phyloP scores from a whole-genome alignment of 2,329 filamentous ascomycete genomes.

The Cercospora zeae-maydis region DNA sequence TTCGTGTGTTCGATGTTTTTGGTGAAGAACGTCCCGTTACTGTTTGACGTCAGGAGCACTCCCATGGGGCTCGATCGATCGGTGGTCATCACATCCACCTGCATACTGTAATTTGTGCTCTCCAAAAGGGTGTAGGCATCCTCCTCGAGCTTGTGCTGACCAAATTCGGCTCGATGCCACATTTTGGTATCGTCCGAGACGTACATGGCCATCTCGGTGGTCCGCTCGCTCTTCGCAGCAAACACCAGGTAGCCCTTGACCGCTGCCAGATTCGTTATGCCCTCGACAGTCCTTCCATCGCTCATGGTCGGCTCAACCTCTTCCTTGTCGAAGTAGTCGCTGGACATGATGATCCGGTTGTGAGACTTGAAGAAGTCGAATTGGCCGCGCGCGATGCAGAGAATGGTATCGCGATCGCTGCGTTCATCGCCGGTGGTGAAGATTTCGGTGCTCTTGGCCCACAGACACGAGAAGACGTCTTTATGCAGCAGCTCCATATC shows the following conservation, averaged over 20 bases:
- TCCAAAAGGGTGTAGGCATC: slow-evolving; percentile 89
- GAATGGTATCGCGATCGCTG: slow-evolving; percentile 64
- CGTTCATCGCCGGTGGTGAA: slow-evolving; percentile 68
- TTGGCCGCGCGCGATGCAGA: slow-evolving; percentile 75
- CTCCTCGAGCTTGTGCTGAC: slow-evolving; percentile 78
- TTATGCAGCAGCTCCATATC: slow-evolving; percentile 62
- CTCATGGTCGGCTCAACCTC: slow-evolving; percentile 71
- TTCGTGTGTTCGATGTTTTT: slow-evolving; percentile 91
- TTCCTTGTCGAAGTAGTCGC: slow-evolving; percentile 71
- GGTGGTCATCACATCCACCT: slow-evolving; percentile 83
- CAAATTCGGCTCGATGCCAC: slow-evolving; percentile 92
- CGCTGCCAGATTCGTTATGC: slow-evolving; percentile 74
- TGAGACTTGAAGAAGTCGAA: slow-evolving; percentile 69
- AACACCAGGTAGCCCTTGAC: slow-evolving; percentile 86
- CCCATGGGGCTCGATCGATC: slow-evolving; percentile 61
- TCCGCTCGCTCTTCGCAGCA: slow-evolving; percentile 73
- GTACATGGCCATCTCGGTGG: slow-evolving; percentile 87
- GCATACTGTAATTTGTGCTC: slow-evolving; percentile 96
- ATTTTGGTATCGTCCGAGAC: slow-evolving; percentile 76
- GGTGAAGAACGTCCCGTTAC: slow-evolving; percentile 93
- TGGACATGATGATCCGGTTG: slow-evolving; percentile 74
- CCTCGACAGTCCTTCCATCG: slow-evolving; percentile 67
- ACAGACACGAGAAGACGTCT: slow-evolving; percentile 73
- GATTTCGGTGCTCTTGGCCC: slow-evolving; percentile 72
- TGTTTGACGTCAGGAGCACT: slow-evolving; percentile 90